Evolutionary conservation across 2,329 filamentous ascomycete genomes (phyloP), one percentile per base, ranked within the genome.

Genomic region (Furcasterigmium sp.): DNA sequence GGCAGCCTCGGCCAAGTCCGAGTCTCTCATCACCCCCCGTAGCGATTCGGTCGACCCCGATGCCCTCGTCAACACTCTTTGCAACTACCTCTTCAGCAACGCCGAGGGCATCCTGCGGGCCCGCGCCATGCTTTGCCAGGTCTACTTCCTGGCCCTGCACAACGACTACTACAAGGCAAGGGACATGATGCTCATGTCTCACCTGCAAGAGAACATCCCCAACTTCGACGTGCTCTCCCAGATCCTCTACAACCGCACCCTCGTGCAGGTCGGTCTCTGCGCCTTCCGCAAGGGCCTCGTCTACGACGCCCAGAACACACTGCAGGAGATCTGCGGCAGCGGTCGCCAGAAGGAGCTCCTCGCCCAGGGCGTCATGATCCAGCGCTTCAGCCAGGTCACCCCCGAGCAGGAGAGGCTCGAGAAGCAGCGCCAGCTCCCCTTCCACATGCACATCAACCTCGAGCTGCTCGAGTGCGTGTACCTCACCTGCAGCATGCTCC

Each of bases 401-500:
- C 93, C 93, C 15, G 93, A 98, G 70, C 93, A 98, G 69, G 93
- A 98, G 73, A 87, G 91, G 53, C 79, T 97, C 30, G 93, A 98
- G 75, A 88, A 93, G 64, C 91, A 97, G 72, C 85, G 93, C 57
- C 93, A 98, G 72, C 80, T 98, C 54, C 93, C 93, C 29, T 98
- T 98, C 84, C 93, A 98, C 75, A 96, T 98, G 90, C 93, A 98
- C 78, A 98, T 98, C 76, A 98, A 98, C 76, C 80, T 98, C 41
- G 93, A 98, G 68, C 81, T 98, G 43, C 80, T 98, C 30, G 93
- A 98, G 73, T 97, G 93, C 61, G 91, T 97, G 49, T 98, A 98
- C 73, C 80, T 98, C 46, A 97, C 93, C 40, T 97, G 91, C 75
- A 96, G 90, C 70, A 98, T 98, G 93, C 85, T 98, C 53, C 81